Evolutionary conservation across 2,329 filamentous ascomycete genomes (phyloP).

Genomic region (Seiridium unicorne): DNA sequence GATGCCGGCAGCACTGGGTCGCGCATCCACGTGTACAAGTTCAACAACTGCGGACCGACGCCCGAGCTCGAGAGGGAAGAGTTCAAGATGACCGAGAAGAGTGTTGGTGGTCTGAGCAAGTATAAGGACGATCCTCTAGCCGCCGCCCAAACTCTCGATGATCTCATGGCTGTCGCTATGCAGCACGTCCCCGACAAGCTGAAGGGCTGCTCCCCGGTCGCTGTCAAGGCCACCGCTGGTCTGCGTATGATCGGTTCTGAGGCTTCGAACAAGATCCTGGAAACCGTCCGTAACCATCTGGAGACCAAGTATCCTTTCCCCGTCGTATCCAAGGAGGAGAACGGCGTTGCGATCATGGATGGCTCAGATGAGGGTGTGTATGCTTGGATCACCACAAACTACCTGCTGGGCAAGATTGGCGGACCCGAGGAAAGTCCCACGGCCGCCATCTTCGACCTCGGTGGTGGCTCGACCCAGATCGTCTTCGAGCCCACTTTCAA

Average conservation of each 20-base stretch:
- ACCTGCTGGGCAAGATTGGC: conserved; percentile 95
- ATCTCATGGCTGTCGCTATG: conserved; percentile 83
- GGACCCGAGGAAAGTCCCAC: conserved; percentile 86
- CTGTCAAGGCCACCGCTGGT: conserved; percentile 97
- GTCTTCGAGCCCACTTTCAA: conserved; percentile 97
- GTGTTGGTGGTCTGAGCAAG: conserved; percentile 79
- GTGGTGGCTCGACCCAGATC: conserved; percentile 96
- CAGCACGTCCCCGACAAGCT: conserved; percentile 81
- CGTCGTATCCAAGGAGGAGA: conserved; percentile 79
- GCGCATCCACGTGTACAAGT: conserved; percentile 96
- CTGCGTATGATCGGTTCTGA: conserved; percentile 82
- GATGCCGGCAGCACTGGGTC: conserved; percentile 97
- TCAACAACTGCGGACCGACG: conserved; percentile 97
- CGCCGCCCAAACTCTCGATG: conserved; percentile 86
- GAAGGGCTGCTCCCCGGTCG: conserved; percentile 87
- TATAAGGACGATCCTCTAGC: conserved; percentile 83
- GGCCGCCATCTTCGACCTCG: conserved; percentile 92
- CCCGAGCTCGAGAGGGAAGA: conserved; percentile 90
- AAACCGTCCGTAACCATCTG: conserved; percentile 78
- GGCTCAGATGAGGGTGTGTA: conserved; percentile 96
- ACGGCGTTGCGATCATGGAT: conserved; percentile 95
- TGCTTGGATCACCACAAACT: conserved; percentile 99
- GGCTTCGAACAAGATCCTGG: conserved; percentile 78
- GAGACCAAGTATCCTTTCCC: conserved; percentile 94
- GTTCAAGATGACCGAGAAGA: conserved; percentile 91